phyloP scores from a whole-genome alignment of 2,329 filamentous ascomycete genomes.

The Aspergillus sp. region DNA sequence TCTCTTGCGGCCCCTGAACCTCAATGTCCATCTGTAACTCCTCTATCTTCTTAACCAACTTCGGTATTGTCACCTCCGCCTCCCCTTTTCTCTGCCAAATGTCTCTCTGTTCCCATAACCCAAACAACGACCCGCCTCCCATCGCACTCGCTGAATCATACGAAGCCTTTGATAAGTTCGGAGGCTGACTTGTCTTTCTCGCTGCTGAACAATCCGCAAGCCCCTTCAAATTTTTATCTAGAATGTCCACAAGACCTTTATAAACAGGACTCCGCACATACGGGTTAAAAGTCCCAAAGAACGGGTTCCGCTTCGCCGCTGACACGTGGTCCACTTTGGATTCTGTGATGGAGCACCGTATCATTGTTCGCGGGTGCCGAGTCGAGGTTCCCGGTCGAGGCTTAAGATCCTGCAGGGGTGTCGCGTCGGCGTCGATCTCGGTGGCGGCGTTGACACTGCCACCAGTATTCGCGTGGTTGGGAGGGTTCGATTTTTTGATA shows the following conservation, averaged over 20 bases:
- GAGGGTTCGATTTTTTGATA: background rate
- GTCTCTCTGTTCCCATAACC: slow-evolving; percentile 6
- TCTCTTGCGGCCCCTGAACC: background rate
- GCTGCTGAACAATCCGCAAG: slow-evolving; percentile 34
- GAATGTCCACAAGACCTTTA: slow-evolving; percentile 27
- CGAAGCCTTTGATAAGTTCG: no score
- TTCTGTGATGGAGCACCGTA: slow-evolving; percentile 1
- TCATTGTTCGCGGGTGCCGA: background rate
- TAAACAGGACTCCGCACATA: slow-evolving; percentile 24
- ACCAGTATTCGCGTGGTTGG: background rate
- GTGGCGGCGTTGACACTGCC: no score
- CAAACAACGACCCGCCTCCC: slow-evolving; percentile 28
- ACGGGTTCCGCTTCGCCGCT: slow-evolving; percentile 33
- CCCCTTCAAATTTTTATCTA: slow-evolving; percentile 22
- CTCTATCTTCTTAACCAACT: background rate
- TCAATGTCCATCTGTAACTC: background rate
- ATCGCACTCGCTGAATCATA: slow-evolving; percentile 20
- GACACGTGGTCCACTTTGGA: slow-evolving; percentile 31
- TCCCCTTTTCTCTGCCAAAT: background rate
- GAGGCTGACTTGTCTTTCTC: slow-evolving; percentile 18
- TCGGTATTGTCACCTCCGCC: background rate
- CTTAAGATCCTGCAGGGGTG: background rate
- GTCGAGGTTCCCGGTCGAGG: background rate
- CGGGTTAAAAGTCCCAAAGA: slow-evolving; percentile 27
- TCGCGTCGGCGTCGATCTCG: background rate